Evolutionary conservation across 352 stramenopile species (phyloP).

Genomic region (Saprolegnia diclina): DNA sequence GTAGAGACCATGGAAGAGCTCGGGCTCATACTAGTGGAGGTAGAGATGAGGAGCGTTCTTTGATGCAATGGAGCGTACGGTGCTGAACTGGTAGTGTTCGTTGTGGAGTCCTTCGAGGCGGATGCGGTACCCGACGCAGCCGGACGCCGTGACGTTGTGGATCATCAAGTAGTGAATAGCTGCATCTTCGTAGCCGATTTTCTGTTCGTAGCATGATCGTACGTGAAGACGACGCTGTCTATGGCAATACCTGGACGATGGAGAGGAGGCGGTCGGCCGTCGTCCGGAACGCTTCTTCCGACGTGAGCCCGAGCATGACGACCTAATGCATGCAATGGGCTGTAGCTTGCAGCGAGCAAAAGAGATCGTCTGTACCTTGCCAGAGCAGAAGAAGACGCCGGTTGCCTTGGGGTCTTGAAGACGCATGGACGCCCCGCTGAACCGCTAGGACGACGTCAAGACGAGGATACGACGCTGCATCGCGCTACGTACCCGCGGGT

Average conservation of each 20-base stretch:
- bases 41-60: background rate
- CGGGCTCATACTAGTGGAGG: constrained; percentile 90
- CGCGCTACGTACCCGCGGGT: constrained; percentile 49
- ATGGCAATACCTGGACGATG: constrained; percentile 18
- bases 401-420: constrained; percentile 82
- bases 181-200: constrained; percentile 22
- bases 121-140: constrained; percentile 85
- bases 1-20: constrained; percentile 99
- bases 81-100: constrained; percentile 59
- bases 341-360: background rate
- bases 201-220: background rate
- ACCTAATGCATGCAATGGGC: background rate
- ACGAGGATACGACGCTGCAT: constrained; percentile 2
- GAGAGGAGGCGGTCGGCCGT: background rate
- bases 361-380: constrained; percentile 35
- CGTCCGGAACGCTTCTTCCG: background rate
- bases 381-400: constrained; percentile 86
- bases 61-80: constrained; percentile 34
- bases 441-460: constrained; percentile 35
- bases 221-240: background rate
- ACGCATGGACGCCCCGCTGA: constrained; percentile 67
- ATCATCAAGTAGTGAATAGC: constrained; percentile 31
- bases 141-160: constrained; percentile 85
- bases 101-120: constrained; percentile 64
- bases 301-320: constrained; percentile 10